Evolutionary conservation across 2,329 filamentous ascomycete genomes (phyloP), one percentile per base, ranked within the genome.

Genomic region (Beauveria sp.): DNA sequence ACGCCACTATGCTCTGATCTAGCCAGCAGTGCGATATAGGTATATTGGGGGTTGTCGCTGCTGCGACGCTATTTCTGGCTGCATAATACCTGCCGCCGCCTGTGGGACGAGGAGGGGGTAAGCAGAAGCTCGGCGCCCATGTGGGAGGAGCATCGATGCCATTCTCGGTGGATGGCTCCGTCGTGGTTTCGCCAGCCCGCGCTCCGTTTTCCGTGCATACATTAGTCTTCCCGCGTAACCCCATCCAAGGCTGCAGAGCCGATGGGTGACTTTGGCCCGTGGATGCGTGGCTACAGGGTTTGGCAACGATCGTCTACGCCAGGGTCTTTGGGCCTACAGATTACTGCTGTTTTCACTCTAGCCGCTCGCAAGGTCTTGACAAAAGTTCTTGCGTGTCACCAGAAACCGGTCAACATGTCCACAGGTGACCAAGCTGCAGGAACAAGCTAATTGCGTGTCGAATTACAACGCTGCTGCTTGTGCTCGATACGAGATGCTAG

Each of bases 171-270:
- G 59, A 61, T 51, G 59, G 20, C 47, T 44, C 40, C 46, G 53
- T 52, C 28, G 14, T 61, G 53, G 59, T 61, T 61, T 57, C 46
- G 59, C 59, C 52, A 34, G 10, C 30, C 10, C 55, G 43, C 28
- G 40, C 57, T 60, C 57, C 57, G 57, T 54, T 60, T 54, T 53
- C 40, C 48, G 47, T 59, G 56, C 56, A 59, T 58, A 57, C 54
- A 55, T 59, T 59, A 62, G 50, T 44, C 61, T 59, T 62, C 61
- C 55, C 61, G 61, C 54, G 48, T 51, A 54, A 60, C 57, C 50
- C 50, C 57, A 60, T 60, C 57, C 28, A 60, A 46, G 50, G 37
- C 50, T 60, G 57, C 57, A 60, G 50, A 53, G 48, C 57, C 50
- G 50, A 54, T 54, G 56, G n/a, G 14, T 50, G 55, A 16, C 34